These are phyloP conservation scores for Nitzschia sp. DNA, from an alignment of 108 stramenopile species.

Conservation along the genomic window DNA sequence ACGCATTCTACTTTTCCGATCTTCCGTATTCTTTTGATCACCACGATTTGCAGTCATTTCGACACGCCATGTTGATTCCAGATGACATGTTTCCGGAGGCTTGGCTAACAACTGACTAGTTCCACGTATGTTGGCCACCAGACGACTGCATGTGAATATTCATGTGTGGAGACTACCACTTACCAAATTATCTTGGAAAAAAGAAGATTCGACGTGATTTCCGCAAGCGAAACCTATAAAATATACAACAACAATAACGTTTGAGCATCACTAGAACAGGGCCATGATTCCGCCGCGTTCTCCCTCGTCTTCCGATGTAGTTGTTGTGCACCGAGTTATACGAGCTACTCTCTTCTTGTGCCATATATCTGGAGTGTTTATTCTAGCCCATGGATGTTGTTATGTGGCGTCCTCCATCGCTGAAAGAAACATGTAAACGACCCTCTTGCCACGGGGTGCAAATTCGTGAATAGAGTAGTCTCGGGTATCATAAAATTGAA, in stretches of 20 bases:
- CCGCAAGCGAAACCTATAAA: slow-evolving; percentile 28
- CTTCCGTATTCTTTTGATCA: slow-evolving; percentile 41
- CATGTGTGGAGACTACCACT: slow-evolving; percentile 84
- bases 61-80: slow-evolving; percentile 79
- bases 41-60: slow-evolving; percentile 51
- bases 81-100: slow-evolving; percentile 60
- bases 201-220: slow-evolving; percentile 55
- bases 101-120: too few relatives aligned
- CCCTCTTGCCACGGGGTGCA: too few relatives aligned
- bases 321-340: slow-evolving; percentile 9
- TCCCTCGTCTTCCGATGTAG: slow-evolving; percentile 13
- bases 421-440: too few relatives aligned
- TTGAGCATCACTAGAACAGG: slow-evolving; percentile 53
- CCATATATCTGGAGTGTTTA: too few relatives aligned
- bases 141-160: slow-evolving; percentile 77
- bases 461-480: too few relatives aligned
- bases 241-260: slow-evolving; percentile 46
- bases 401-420: too few relatives aligned
- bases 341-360: too few relatives aligned
- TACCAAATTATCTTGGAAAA: slow-evolving; percentile 75
- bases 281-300: slow-evolving; percentile 15
- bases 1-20: slow-evolving; percentile 48
- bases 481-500: too few relatives aligned
- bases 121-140: slow-evolving; percentile 83
- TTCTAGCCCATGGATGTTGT: too few relatives aligned